Conservation (phyloP, 2,329 filamentous ascomycete genomes). For the Exophiala bonariae region DNA sequence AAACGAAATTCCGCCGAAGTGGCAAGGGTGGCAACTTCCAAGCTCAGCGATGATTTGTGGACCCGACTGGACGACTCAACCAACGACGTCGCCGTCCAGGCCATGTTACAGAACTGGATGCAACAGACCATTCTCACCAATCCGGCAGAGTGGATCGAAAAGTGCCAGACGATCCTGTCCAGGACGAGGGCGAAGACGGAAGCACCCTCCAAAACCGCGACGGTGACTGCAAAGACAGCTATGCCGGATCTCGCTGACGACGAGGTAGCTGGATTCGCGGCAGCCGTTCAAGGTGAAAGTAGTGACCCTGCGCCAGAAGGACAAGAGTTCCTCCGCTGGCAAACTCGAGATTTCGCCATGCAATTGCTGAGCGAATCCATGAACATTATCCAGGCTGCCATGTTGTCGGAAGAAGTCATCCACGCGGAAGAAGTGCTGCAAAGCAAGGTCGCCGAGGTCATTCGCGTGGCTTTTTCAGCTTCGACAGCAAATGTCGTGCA, state of each 20-base stretch:
- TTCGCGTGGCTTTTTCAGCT: conserved; percentile 95
- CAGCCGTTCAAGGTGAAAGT: conserved; percentile 64
- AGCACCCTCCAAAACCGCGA: conserved; percentile 25
- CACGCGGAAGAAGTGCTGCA: conserved; percentile 77
- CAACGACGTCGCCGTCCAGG: conserved; percentile 75
- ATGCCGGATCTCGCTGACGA: conserved; percentile 88
- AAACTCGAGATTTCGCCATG: conserved; percentile 92
- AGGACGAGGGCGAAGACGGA: conserved; percentile 75
- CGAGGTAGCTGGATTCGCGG: conserved; percentile 92
- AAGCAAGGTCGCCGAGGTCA: conserved; percentile 82
- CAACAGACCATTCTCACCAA: conserved; percentile 81
- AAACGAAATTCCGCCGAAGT: conserved; percentile 85
- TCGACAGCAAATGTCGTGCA: conserved; percentile 92
- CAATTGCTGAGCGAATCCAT: conserved; percentile 83
- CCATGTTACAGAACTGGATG: conserved; percentile 90
- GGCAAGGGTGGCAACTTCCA: conserved; percentile 69
- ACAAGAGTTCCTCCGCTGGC: conserved; percentile 90
- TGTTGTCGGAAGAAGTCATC: conserved; percentile 75
- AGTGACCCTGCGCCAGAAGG: conserved; percentile 55
- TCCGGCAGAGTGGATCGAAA: conserved; percentile 80
- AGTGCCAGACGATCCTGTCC: conserved; percentile 84
- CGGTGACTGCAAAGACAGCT: conserved; percentile 42
- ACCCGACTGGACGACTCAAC: conserved; percentile 77
- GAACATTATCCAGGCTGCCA: conserved; percentile 73
- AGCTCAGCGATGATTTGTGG: conserved; percentile 91